A percentile compares a stretch with the other conserved stretches of the same genome.
phyloP scores from a whole-genome alignment of 306 rosid species.

The Senna tora region DNA sequence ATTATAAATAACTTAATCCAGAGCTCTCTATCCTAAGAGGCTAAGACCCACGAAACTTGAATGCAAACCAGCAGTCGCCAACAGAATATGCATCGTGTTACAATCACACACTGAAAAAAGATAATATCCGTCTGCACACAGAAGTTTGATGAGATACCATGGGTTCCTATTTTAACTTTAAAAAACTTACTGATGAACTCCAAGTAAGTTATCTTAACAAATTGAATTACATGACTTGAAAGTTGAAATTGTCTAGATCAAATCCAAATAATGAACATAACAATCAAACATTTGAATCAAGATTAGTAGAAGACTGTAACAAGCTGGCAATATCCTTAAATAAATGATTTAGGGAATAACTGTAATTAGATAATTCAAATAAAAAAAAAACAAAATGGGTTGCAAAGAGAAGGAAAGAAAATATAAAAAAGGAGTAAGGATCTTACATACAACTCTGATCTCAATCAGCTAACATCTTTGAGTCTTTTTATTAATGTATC shows the following conservation, averaged over 20 bases:
- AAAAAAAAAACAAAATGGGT: constrained; percentile 48
- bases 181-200: constrained; percentile 15
- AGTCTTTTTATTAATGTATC: constrained; percentile 85
- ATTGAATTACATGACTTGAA: constrained; percentile 33
- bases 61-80: constrained; percentile 7
- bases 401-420: constrained; percentile 32
- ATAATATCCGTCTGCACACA: constrained; percentile 25
- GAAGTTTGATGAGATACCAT: constrained; percentile 1
- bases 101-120: background rate
- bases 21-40: constrained; percentile 3
- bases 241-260: constrained; percentile 29
- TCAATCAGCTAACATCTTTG: constrained; percentile 78
- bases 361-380: constrained; percentile 49
- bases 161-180: constrained; percentile 14
- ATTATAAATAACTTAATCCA: background rate
- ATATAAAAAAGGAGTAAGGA: constrained; percentile 41
- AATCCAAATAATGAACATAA: constrained; percentile 31
- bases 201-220: constrained; percentile 32
- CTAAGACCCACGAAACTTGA: constrained; percentile 5
- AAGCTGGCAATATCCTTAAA: constrained; percentile 34
- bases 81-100: constrained; percentile 17
- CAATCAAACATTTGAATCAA: constrained; percentile 54
- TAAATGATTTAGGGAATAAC: constrained; percentile 56
- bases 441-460: constrained; percentile 53
- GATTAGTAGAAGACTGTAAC: constrained; percentile 41